These are phyloP conservation scores for Psilocybe cyanescens DNA, from an alignment of 768 basidiomycete species.

Conservation along the genomic window DNA sequence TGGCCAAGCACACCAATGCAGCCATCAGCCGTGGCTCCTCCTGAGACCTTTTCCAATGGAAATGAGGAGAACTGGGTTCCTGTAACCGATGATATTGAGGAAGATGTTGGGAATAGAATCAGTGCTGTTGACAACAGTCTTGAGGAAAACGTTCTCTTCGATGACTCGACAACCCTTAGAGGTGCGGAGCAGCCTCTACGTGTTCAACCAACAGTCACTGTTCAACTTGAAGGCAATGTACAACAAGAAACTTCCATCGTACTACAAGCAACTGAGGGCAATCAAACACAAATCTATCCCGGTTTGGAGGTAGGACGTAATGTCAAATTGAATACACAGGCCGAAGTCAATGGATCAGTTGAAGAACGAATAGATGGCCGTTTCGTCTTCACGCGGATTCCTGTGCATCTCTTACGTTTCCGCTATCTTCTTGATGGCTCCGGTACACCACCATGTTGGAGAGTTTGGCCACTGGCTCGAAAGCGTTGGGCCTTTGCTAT, in stretches of 20 bases:
- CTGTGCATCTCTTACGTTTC: constrained; percentile 11
- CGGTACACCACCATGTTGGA: constrained; percentile 6
- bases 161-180: neutral
- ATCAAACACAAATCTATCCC: neutral
- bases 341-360: too few species aligned
- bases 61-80: neutral
- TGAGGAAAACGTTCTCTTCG: neutral
- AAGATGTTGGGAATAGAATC: too few species aligned
- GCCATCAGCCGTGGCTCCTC: neutral
- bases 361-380: neutral
- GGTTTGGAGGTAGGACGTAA: neutral
- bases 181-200: too few species aligned
- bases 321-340: neutral
- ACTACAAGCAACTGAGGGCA: too few species aligned
- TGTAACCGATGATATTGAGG: neutral
- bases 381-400: constrained; percentile 13
- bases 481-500: constrained; percentile 19
- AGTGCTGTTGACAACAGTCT: neutral
- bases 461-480: constrained; percentile 6
- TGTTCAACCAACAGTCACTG: too few species aligned
- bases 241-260: too few species aligned
- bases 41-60: neutral
- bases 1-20: neutral
- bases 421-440: constrained; percentile 12
- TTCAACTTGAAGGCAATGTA: too few species aligned